These are phyloP conservation scores for Eudorina sp. DNA, from an alignment of 139 green algal genomes.

Conservation along the genomic window DNA sequence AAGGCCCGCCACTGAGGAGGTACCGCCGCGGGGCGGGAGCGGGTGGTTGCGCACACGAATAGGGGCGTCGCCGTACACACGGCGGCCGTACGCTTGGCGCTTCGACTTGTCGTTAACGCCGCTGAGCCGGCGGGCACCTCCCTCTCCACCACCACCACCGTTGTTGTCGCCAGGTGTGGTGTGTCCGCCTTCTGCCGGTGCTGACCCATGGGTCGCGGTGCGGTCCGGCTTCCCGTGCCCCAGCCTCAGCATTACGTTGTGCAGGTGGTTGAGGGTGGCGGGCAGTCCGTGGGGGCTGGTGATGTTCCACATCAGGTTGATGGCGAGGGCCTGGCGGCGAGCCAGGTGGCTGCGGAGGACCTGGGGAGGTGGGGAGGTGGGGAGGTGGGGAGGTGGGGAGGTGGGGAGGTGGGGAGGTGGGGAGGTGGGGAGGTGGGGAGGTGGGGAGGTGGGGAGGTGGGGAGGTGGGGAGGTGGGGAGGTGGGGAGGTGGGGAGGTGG, in stretches of 20 bases:
- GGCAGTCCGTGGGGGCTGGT: slow-evolving; percentile 7
- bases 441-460: too few relatives aligned
- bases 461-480: too few relatives aligned
- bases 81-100: neutral
- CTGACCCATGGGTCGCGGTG: too few relatives aligned
- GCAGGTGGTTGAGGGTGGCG: neutral
- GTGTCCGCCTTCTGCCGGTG: too few relatives aligned
- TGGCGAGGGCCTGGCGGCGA: neutral
- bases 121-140: too few relatives aligned
- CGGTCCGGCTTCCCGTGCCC: too few relatives aligned
- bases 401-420: neutral
- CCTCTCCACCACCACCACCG: too few relatives aligned
- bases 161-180: too few relatives aligned
- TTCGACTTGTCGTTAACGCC: too few relatives aligned
- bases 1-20: neutral
- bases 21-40: neutral
- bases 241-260: slow-evolving; percentile 10
- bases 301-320: slow-evolving; percentile 43
- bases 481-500: too few relatives aligned
- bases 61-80: neutral
- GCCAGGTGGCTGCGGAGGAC: neutral
- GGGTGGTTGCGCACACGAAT: slow-evolving; percentile 25
- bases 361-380: neutral
- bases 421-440: too few relatives aligned
- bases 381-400: neutral